phyloP scores from a whole-genome alignment of 345 rosid species.

The Hypericum androsaemum region DNA sequence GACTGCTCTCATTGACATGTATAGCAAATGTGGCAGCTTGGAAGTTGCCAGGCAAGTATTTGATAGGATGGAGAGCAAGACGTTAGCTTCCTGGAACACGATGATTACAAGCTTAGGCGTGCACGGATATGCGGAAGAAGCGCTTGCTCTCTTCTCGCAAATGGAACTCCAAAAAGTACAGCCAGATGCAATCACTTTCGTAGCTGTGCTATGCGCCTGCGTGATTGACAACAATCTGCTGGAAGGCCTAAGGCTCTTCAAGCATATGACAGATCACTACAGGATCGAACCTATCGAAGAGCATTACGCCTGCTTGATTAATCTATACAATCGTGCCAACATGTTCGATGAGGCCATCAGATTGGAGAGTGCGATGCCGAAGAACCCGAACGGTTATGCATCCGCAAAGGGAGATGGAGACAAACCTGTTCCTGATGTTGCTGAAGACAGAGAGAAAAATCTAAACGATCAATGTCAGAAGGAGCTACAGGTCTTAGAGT shows the following conservation, averaged over 20 bases:
- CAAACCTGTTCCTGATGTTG: neutral
- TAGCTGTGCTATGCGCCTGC: constrained; percentile 63
- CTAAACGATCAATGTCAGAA: constrained; percentile 6
- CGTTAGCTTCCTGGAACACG: constrained; percentile 63
- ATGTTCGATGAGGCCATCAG: constrained; percentile 18
- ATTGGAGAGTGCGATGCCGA: constrained; percentile 13
- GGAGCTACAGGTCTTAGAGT: neutral
- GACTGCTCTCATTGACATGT: constrained; percentile 57
- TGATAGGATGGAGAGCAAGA: constrained; percentile 36
- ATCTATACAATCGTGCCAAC: constrained; percentile 35
- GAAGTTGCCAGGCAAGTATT: constrained; percentile 50
- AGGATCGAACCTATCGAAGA: constrained; percentile 42
- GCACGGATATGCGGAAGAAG: constrained; percentile 62
- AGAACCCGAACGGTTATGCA: constrained; percentile 12
- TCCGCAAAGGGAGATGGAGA: constrained; percentile 16
- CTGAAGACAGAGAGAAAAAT: constrained; percentile 8
- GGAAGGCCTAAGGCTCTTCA: constrained; percentile 36
- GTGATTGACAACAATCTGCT: constrained; percentile 37
- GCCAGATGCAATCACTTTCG: constrained; percentile 72
- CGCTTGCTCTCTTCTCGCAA: constrained; percentile 42
- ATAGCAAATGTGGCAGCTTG: constrained; percentile 50
- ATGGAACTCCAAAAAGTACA: constrained; percentile 35
- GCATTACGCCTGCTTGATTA: constrained; percentile 53
- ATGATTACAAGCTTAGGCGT: constrained; percentile 80
- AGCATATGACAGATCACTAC: constrained; percentile 35